A percentile compares a stretch with the other conserved stretches of the same genome.
Evolutionary conservation across 2,329 filamentous ascomycete species (phyloP).

Genomic region (Didymella keratinophila): DNA sequence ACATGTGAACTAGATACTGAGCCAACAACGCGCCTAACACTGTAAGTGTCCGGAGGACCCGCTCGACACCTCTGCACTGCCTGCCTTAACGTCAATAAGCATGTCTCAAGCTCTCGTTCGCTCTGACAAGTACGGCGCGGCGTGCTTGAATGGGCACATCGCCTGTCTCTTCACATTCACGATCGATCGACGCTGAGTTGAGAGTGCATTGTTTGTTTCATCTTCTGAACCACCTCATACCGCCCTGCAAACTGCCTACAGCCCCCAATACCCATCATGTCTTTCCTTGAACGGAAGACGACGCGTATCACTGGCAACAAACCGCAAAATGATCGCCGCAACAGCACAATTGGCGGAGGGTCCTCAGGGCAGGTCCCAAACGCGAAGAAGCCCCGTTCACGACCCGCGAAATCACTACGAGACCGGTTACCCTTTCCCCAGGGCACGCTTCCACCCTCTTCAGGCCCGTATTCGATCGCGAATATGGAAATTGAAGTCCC

Average conservation of each 20-base stretch:
- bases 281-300: constrained; percentile 38
- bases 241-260: background rate
- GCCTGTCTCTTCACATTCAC: background rate
- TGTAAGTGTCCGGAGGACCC: constrained; percentile 12
- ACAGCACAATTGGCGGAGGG: constrained; percentile 25
- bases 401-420: constrained; percentile 57
- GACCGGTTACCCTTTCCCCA: constrained; percentile 57
- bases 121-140: constrained; percentile 25
- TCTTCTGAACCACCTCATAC: background rate
- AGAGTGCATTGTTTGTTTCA: background rate
- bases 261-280: constrained; percentile 25
- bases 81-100: constrained; percentile 2
- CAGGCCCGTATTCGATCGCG: constrained; percentile 60
- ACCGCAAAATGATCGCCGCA: constrained; percentile 29
- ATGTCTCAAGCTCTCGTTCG: constrained; percentile 5
- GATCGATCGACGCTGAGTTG: constrained; percentile 8
- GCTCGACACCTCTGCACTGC: constrained; percentile 6
- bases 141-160: constrained; percentile 2
- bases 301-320: constrained; percentile 40
- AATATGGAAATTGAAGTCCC: constrained; percentile 65
- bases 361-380: constrained; percentile 49
- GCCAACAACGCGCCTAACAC: constrained; percentile 13
- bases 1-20: constrained; percentile 5
- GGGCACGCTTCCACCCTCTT: constrained; percentile 58
- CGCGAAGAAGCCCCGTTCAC: constrained; percentile 58